A percentile compares a stretch with the other conserved stretches of the same genome.
phyloP scores from a whole-genome alignment of 2,329 filamentous ascomycete genomes.

The Exophiala sp. region DNA sequence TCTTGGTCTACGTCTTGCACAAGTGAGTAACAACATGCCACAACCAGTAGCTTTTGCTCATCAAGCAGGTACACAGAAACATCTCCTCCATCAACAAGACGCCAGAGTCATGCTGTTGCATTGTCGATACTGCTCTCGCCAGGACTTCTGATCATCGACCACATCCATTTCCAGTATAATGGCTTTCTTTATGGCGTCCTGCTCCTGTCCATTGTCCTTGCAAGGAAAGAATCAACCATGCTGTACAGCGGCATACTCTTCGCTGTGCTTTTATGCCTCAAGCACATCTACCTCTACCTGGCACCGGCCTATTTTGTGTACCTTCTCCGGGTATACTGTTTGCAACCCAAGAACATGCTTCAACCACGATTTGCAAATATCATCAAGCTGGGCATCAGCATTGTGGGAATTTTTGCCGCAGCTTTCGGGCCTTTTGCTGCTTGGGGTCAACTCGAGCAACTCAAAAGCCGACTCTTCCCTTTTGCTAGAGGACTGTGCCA shows the following conservation, averaged over 20 bases:
- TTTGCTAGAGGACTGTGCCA: conserved; percentile 93
- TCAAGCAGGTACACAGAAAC: conserved; percentile 67
- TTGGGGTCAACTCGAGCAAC: conserved; percentile 77
- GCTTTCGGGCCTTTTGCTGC: conserved; percentile 86
- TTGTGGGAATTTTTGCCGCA: conserved; percentile 67
- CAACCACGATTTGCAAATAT: conserved; percentile 65
- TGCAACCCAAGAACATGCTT: conserved; percentile 73
- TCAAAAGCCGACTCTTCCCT: conserved; percentile 81
- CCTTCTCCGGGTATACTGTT: conserved; percentile 82
- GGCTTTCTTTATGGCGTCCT: conserved; percentile 91
- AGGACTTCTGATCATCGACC: conserved; percentile 92
- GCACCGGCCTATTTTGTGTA: conserved; percentile 95
- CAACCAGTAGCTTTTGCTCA: conserved; percentile 25
- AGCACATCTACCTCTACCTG: conserved; percentile 97
- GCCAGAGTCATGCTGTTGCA: conserved; percentile 77
- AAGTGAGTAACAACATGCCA: conserved; percentile 48
- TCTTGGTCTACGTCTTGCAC: conserved; percentile 78
- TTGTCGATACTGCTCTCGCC: conserved; percentile 88
- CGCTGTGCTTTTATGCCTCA: conserved; percentile 82
- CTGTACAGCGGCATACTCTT: conserved; percentile 79
- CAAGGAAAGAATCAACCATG: conserved; percentile 69
- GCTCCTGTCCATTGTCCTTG: conserved; percentile 79
- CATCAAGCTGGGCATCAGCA: conserved; percentile 73
- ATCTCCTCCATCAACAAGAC: conserved; percentile 61
- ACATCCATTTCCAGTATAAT: conserved; percentile 99